These are phyloP conservation scores for Kwoniella mangroviensis DNA, from an alignment of 768 basidiomycete species.

Conservation along the genomic window DNA sequence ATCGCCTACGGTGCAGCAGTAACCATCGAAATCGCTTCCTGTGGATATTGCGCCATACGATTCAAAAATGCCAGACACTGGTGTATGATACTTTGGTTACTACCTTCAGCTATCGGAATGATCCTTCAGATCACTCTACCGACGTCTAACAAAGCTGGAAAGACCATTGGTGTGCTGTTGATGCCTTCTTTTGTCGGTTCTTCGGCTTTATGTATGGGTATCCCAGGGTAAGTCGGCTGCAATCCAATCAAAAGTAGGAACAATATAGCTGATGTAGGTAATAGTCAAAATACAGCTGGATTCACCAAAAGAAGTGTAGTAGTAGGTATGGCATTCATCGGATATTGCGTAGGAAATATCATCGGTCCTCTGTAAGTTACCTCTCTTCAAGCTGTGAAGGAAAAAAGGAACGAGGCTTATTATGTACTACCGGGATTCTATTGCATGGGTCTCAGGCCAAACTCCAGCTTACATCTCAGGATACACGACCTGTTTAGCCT, in stretches of 20 bases:
- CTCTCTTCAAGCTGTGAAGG: neutral
- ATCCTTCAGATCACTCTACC: constrained; percentile 15
- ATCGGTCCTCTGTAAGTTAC: constrained; percentile 9
- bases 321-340: constrained; percentile 12
- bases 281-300: constrained; percentile 15
- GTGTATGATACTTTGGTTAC: constrained; percentile 6
- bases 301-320: constrained; percentile 13
- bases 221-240: neutral
- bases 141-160: constrained; percentile 11
- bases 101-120: constrained; percentile 17
- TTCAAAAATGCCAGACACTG: constrained; percentile 15
- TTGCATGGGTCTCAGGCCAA: constrained; percentile 13
- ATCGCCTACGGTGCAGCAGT: constrained; percentile 16
- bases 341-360: constrained; percentile 16
- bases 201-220: constrained; percentile 19
- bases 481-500: constrained; percentile 13
- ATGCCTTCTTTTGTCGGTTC: constrained; percentile 21
- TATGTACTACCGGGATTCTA: neutral
- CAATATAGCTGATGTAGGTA: neutral
- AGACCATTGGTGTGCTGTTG: constrained; percentile 13
- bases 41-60: constrained; percentile 17
- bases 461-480: constrained; percentile 15
- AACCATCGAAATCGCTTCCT: constrained; percentile 16
- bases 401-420: neutral
- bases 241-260: neutral